These are phyloP conservation scores for Ascochyta koolunga DNA, from an alignment of 2,329 filamentous ascomycete species.

Conservation along the genomic window DNA sequence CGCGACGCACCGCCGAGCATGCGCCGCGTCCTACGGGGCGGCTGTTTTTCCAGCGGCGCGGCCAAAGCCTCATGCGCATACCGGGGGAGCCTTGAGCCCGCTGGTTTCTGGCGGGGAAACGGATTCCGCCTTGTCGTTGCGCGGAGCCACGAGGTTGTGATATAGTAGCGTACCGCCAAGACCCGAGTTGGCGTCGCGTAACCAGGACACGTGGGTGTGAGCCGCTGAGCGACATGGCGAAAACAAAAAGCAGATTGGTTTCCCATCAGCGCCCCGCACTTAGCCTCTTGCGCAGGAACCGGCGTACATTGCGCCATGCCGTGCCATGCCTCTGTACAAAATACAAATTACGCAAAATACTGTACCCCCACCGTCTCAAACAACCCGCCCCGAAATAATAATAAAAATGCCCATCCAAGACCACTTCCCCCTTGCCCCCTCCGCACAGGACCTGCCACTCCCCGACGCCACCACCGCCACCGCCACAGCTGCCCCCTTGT, in stretches of 20 bases:
- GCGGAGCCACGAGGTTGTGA: background rate
- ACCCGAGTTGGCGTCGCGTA: no score
- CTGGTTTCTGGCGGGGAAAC: background rate
- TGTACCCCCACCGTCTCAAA: no score
- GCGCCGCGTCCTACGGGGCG: background rate
- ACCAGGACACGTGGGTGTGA: no score
- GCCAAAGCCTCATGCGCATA: background rate
- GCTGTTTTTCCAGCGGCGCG: background rate
- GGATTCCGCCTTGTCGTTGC: conserved; percentile 3
- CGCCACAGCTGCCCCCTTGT: conserved; percentile 1
- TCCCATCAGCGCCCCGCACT: background rate
- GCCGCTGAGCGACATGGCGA: no score
- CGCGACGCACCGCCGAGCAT: background rate
- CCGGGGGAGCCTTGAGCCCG: background rate
- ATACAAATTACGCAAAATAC: no score
- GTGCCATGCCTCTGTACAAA: no score
- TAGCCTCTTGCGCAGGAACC: background rate
- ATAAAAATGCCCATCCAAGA: conserved; percentile 19
- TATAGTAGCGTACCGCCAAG: background rate
- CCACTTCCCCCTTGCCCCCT: conserved; percentile 4
- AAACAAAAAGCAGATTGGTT: no score
- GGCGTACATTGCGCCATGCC: background rate
- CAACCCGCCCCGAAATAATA: no score
- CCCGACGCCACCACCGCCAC: no score
- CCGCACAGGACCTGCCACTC: conserved; percentile 9